Percentiles rank a stretch among this genome's conserved stretches.
Conservation (phyloP, 139 green algal genomes). For the Volvox reticuliferus region DNA sequence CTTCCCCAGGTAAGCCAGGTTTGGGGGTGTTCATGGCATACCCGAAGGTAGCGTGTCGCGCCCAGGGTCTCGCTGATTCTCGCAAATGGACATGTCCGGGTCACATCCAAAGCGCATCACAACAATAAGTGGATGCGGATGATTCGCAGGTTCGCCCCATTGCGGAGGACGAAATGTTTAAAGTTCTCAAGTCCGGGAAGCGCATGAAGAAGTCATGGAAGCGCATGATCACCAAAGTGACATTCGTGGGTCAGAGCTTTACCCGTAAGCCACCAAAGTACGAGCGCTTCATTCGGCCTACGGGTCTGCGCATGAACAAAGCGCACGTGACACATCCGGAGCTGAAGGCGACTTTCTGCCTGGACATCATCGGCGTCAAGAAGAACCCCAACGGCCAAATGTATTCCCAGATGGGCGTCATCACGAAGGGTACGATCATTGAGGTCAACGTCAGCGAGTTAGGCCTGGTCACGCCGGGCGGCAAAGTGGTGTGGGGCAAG, state of each 20-base stretch:
- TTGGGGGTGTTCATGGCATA: not conserved
- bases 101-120: too few relatives aligned
- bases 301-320: slow-evolving; percentile 98
- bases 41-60: not conserved
- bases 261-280: slow-evolving; percentile 99
- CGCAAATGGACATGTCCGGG: not conserved
- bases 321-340: slow-evolving; percentile 99
- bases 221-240: slow-evolving; percentile 99
- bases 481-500: slow-evolving; percentile 99
- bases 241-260: slow-evolving; percentile 97
- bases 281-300: slow-evolving; percentile 98
- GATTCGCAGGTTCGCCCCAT: slow-evolving; percentile 91
- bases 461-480: slow-evolving; percentile 97
- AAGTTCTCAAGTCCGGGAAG: slow-evolving; percentile 94
- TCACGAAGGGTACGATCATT: slow-evolving; percentile 97
- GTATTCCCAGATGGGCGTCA: slow-evolving; percentile 96
- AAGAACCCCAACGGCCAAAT: slow-evolving; percentile 99
- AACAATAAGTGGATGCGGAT: not conserved
- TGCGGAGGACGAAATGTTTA: slow-evolving; percentile 99
- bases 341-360: slow-evolving; percentile 97
- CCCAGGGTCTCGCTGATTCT: not conserved
- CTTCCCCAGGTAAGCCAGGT: slow-evolving; percentile 91
- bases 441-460: slow-evolving; percentile 99
- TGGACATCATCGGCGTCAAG: slow-evolving; percentile 99
- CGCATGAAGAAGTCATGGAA: slow-evolving; percentile 98